phyloP scores from a whole-genome alignment of 805 yeast genomes.

The Wickerhamomyces subpelliculosus region DNA sequence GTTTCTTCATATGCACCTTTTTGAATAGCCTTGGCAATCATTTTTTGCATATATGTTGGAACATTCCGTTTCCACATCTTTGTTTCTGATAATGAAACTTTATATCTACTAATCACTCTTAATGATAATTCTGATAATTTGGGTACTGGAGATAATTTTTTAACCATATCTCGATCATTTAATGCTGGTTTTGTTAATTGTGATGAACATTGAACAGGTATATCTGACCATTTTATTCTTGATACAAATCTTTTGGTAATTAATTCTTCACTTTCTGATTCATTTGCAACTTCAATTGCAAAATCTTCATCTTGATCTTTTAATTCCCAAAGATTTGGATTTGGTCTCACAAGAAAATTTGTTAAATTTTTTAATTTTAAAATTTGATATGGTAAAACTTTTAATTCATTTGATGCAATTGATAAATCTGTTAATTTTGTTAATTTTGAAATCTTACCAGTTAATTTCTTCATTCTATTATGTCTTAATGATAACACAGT shows the following conservation, averaged over 20 bases:
- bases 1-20: slow-evolving; percentile 44
- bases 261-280: slow-evolving; percentile 8
- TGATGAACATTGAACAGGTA: slow-evolving; percentile 1
- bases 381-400: slow-evolving; percentile 46
- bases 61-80: slow-evolving; percentile 44
- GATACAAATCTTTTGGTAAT: slow-evolving; percentile 19
- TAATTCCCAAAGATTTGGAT: slow-evolving; percentile 29
- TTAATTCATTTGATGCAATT: slow-evolving; percentile 43
- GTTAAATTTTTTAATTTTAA: slow-evolving; percentile 36
- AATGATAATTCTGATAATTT: slow-evolving; percentile 42
- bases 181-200: slow-evolving; percentile 2
- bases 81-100: slow-evolving; percentile 48
- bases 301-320: slow-evolving; percentile 10
- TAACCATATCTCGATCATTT: slow-evolving; percentile 15
- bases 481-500: slow-evolving; percentile 46
- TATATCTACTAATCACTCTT: slow-evolving; percentile 41
- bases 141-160: slow-evolving; percentile 28
- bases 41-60: slow-evolving; percentile 36
- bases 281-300: slow-evolving; percentile 18
- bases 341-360: slow-evolving; percentile 50
- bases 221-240: slow-evolving; percentile 17
- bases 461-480: slow-evolving; percentile 39
- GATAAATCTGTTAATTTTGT: slow-evolving; percentile 41
- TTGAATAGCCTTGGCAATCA: slow-evolving; percentile 45
- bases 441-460: slow-evolving; percentile 39